Percentiles rank a stretch among this genome's conserved stretches.
phyloP scores from a whole-genome alignment of 495 filamentous ascomycete species.

The Aspergillus ellipticus region DNA sequence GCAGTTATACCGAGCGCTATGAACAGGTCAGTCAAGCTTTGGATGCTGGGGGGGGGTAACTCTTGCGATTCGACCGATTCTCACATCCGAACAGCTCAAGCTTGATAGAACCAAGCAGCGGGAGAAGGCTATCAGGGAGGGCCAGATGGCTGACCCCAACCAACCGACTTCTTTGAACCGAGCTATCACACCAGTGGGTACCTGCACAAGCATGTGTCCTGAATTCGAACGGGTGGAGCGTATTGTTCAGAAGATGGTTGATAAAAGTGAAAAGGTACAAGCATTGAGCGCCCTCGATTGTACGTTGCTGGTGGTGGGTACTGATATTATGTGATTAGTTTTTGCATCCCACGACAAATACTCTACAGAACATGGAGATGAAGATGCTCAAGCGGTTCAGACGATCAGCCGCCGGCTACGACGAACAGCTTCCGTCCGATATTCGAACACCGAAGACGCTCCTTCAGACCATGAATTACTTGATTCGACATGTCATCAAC shows the following conservation, averaged over 20 bases:
- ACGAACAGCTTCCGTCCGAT: conserved; percentile 87
- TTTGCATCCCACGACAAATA: conserved; percentile 34
- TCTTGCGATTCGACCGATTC: conserved; percentile 11
- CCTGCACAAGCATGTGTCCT: conserved; percentile 91
- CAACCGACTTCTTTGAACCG: conserved; percentile 75
- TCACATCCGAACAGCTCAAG: conserved; percentile 50
- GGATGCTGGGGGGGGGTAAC: not conserved
- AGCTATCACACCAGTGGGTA: conserved; percentile 83
- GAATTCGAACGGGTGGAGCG: conserved; percentile 80
- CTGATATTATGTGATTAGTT: conserved; percentile 22
- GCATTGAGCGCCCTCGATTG: not conserved
- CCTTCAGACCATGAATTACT: conserved; percentile 73
- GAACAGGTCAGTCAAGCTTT: conserved; percentile 33
- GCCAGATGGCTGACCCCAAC: conserved; percentile 84
- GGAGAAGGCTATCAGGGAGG: conserved; percentile 63
- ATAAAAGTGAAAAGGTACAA: conserved; percentile 56
- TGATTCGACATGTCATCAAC: conserved; percentile 70
- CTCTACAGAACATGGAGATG: conserved; percentile 43
- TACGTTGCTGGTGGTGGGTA: conserved; percentile 3
- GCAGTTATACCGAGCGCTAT: conserved; percentile 39
- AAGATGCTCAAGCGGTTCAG: conserved; percentile 84
- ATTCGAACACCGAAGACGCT: conserved; percentile 77
- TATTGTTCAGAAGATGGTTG: conserved; percentile 65
- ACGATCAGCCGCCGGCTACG: conserved; percentile 86
- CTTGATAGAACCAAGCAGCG: conserved; percentile 66